Evolutionary conservation across 176 grass and related monocot genomes (phyloP), one percentile per base, ranked within the genome.

Genomic region (Raddia guianensis): DNA sequence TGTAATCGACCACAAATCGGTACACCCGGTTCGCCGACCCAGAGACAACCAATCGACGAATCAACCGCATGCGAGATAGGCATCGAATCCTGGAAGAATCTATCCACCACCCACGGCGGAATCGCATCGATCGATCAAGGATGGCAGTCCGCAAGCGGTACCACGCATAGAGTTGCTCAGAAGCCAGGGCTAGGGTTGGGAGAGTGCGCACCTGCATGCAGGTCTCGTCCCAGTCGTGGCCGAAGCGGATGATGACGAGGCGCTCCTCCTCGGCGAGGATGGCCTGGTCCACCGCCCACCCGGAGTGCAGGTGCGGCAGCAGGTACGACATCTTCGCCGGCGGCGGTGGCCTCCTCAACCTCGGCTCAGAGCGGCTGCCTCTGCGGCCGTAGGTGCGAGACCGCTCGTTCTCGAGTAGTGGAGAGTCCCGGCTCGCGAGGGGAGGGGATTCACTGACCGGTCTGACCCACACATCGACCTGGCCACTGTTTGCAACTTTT

Each of bases 191-290:
- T 27, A 48, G 9, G 18, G 42, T 68, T 20, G 14, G 49, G 43
- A n/a, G 73, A 9, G 0, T 2, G 0, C 0, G 5, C 52, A 95
- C 93, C 90, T 95, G 96, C 90, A 99, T 99, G 40, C 96, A 99
- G 14, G 96, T 99, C 82, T 99, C 93, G 79, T 99, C 96, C 93
- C 93, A 99, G 80, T 99, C 92, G 75, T 99, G 96, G 84, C 96
- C 96, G 68, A 99, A 99, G 68, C 96, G 96, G 43, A 99, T 93
- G 88, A 99, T 80, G 79, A 99, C 96, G 76, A 99, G 90, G 52
- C 96, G 96, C 85, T 99, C 93, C 96, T 99, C 93, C 86, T 99
- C 93, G 60, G 93, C 96, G 72, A 99, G 76, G 78, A 99, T 99
- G 63, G 96, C 93, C 96, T 99, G 93, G 84, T 99, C 93, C 73